Conservation (phyloP, 495 filamentous ascomycete species). For the Parathielavia hyrcaniae region DNA sequence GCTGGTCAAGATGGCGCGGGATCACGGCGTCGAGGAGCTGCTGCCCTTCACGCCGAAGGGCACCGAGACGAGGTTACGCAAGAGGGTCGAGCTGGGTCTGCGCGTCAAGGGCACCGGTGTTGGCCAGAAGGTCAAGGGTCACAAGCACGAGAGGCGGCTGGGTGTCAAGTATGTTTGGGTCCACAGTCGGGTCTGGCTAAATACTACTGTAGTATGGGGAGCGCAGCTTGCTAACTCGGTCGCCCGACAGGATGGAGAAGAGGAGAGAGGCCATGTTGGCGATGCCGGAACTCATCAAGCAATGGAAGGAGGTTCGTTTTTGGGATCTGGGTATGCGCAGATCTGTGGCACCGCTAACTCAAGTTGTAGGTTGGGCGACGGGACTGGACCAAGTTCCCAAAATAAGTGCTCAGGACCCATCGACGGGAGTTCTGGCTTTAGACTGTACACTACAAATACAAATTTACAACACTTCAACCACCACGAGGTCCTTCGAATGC, state of each 20-base stretch:
- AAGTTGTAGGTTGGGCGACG: constrained; percentile 64
- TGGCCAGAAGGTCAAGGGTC: constrained; percentile 90
- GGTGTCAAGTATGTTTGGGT: constrained; percentile 54
- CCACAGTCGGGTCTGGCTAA: not conserved
- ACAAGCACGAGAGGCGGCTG: constrained; percentile 84
- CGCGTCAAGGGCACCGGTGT: constrained; percentile 84
- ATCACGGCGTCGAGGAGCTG: constrained; percentile 76
- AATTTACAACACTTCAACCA: constrained; percentile 25
- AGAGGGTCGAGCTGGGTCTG: constrained; percentile 64
- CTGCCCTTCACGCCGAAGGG: constrained; percentile 73
- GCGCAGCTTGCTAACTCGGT: constrained; percentile 18
- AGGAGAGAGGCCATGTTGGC: constrained; percentile 85
- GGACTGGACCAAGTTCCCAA: constrained; percentile 90
- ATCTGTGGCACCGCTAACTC: not conserved
- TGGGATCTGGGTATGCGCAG: not conserved
- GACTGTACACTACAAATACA: constrained; percentile 29
- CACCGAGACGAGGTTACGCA: constrained; percentile 58
- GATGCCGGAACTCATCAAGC: constrained; percentile 83
- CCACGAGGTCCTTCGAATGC: not conserved
- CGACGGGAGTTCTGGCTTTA: constrained; percentile 11
- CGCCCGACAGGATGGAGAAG: constrained; percentile 64
- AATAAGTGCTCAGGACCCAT: constrained; percentile 33
- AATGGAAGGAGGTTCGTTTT: constrained; percentile 82
- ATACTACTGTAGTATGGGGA: constrained; percentile 1
- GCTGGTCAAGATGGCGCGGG: constrained; percentile 75